Base-by-base conservation (phyloP, 2,329 filamentous ascomycete genomes). In the Didymella lethalis region DNA sequence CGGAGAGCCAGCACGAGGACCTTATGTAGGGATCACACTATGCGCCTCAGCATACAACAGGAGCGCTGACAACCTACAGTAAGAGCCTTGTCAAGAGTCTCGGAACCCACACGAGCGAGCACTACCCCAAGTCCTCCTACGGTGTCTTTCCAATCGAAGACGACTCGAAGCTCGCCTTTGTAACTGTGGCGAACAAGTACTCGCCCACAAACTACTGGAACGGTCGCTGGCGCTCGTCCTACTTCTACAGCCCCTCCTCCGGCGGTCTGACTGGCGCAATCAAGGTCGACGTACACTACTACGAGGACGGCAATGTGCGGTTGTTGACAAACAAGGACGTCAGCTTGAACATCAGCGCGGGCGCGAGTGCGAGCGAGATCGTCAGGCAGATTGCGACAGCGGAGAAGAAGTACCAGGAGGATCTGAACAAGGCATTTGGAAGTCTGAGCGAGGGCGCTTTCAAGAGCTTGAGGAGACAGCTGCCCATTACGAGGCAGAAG, bases 141-240 rank as follows among this genome's bases (percentile, higher is more conserved):
- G 92, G 93, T 66, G 91, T 92, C 48, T 97, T 91, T 77, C 92
- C 94, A 11, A 88, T 87, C 67, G 86, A 92, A 68, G 83, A 89
- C 64, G 91, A 94, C 76, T 85, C 86, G 28, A 87, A 88, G 69
- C 79, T 98, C 60, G 92, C 93, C 47, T 83, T 97, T 64, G 79
- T 96, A 54, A 87, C 97, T 49, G 93, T 97, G 48, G 91, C 93
- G 56, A 97, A 95, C 83, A 97, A 97, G 79, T 98, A 98, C 83
- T 96, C 91, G 71, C 95, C 96, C 7, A 92, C 93, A 77, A 99
- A 99, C 84, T 99, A 93, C 84, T 98, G 95, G 92, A 98, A 97
- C 80, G 95, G 95, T 63, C 92, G 95, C 63, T 99, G 95, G 92
- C 91, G 95, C 72, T 93, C 92, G 47, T 84, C 90, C 52, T 98